These are phyloP conservation scores for Saturnispora silvae DNA, from an alignment of 805 yeast genomes.

Conservation along the genomic window DNA sequence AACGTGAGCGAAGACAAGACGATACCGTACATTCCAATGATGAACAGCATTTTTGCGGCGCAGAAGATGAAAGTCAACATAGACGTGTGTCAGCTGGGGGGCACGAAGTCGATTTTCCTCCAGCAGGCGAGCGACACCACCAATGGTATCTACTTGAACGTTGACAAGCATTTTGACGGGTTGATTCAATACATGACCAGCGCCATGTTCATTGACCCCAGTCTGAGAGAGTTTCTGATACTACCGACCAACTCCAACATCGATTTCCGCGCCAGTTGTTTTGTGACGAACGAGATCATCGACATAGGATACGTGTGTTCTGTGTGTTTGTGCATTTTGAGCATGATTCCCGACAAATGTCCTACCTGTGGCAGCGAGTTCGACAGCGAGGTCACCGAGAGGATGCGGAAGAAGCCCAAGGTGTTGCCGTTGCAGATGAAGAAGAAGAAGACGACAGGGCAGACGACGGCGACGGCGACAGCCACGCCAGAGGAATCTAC, in stretches of 20 bases:
- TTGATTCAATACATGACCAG: constrained; percentile 73
- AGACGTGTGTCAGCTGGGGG: constrained; percentile 77
- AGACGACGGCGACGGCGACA: neutral
- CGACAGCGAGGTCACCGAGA: constrained; percentile 50
- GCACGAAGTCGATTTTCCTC: constrained; percentile 57
- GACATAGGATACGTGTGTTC: constrained; percentile 93
- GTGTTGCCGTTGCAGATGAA: constrained; percentile 24
- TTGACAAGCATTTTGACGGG: constrained; percentile 63
- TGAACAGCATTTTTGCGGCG: constrained; percentile 94
- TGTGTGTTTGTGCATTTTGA: constrained; percentile 78
- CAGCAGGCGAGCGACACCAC: constrained; percentile 97
- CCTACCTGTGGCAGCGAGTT: constrained; percentile 81
- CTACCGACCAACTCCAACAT: constrained; percentile 78
- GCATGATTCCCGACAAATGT: constrained; percentile 64
- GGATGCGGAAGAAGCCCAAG: constrained; percentile 47
- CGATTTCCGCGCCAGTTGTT: constrained; percentile 92
- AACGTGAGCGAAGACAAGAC: constrained; percentile 66
- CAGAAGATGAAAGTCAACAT: constrained; percentile 84
- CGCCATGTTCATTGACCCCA: constrained; percentile 81
- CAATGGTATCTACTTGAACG: constrained; percentile 70
- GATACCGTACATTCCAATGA: constrained; percentile 78
- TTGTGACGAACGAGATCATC: constrained; percentile 78
- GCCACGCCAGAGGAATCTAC: neutral
- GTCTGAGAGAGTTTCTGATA: constrained; percentile 62
- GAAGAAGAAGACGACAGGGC: constrained; percentile 13